Conservation (phyloP, 768 basidiomycete genomes). For the Mycena maculata region DNA sequence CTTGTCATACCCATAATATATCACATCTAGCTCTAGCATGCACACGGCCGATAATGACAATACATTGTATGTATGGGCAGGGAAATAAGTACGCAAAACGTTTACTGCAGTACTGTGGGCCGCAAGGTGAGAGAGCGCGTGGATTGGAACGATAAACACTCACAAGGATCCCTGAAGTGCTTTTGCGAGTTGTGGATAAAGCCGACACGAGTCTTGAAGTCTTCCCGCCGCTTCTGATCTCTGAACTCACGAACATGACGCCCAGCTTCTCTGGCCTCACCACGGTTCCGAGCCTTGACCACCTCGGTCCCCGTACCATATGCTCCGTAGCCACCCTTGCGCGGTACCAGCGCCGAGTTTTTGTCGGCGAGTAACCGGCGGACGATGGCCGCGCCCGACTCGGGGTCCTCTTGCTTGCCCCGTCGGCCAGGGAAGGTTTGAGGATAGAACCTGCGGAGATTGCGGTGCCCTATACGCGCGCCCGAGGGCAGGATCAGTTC, state of each 20-base stretch:
- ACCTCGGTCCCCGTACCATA: constrained; percentile 85
- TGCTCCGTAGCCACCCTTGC: constrained; percentile 88
- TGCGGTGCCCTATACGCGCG: constrained; percentile 90
- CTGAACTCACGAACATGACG: constrained; percentile 86
- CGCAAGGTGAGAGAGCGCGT: constrained; percentile 17
- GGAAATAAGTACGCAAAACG: background rate
- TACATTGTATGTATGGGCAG: constrained; percentile 35
- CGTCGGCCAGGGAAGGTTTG: constrained; percentile 74
- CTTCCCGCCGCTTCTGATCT: constrained; percentile 81
- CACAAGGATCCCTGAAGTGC: constrained; percentile 83
- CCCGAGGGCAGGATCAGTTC: constrained; percentile 96
- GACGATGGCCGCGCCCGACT: constrained; percentile 81
- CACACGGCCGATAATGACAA: constrained; percentile 23
- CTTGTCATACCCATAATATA: constrained; percentile 30
- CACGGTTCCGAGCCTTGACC: constrained; percentile 91
- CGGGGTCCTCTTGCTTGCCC: constrained; percentile 67
- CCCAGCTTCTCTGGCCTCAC: constrained; percentile 93
- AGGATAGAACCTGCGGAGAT: constrained; percentile 85
- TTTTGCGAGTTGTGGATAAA: constrained; percentile 90
- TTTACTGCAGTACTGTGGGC: constrained; percentile 50
- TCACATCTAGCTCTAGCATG: constrained; percentile 26
- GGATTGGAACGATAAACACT: constrained; percentile 43
- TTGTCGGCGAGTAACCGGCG: constrained; percentile 84
- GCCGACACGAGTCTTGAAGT: constrained; percentile 86
- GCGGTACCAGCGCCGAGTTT: constrained; percentile 85